These are phyloP conservation scores for Reutealis trisperma DNA, from an alignment of 345 rosid species.

Conservation along the genomic window DNA sequence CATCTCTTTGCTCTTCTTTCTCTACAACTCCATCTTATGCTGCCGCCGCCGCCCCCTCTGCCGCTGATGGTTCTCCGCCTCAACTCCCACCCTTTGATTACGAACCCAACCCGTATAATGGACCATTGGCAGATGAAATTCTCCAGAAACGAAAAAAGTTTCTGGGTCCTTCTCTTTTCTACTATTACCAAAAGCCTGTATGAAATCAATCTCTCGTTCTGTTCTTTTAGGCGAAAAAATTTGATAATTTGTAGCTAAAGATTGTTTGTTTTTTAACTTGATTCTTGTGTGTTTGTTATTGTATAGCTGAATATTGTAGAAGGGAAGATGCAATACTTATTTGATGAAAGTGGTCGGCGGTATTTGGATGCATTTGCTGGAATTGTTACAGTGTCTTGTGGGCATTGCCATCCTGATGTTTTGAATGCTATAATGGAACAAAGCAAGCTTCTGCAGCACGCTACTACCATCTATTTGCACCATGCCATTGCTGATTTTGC, in stretches of 20 bases:
- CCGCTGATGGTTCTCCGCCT: constrained; percentile 38
- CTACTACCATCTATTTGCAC: constrained; percentile 84
- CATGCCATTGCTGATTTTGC: constrained; percentile 87
- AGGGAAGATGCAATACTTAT: constrained; percentile 97
- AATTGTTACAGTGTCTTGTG: constrained; percentile 87
- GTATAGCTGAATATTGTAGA: constrained; percentile 86
- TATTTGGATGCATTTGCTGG: constrained; percentile 93
- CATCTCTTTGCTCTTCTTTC: constrained; percentile 23
- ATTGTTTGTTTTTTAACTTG: background rate
- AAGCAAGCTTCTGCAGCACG: constrained; percentile 85
- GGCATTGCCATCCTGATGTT: constrained; percentile 91
- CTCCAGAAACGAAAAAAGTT: constrained; percentile 75
- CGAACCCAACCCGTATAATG: constrained; percentile 67
- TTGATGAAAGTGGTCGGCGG: constrained; percentile 75
- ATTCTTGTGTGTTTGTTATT: background rate
- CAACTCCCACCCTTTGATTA: constrained; percentile 72
- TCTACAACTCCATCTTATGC: constrained; percentile 21
- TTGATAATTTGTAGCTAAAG: background rate
- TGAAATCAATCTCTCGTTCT: background rate
- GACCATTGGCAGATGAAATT: constrained; percentile 71
- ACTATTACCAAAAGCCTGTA: constrained; percentile 89
- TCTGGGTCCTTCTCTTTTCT: constrained; percentile 84
- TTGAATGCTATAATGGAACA: constrained; percentile 71
- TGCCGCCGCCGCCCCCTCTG: background rate
- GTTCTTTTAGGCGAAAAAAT: background rate